Evolutionary conservation across 371 early-diverging fungal genomes (phyloP), one percentile per base, ranked within the genome.

Genomic region (Scutellospora calospora): DNA sequence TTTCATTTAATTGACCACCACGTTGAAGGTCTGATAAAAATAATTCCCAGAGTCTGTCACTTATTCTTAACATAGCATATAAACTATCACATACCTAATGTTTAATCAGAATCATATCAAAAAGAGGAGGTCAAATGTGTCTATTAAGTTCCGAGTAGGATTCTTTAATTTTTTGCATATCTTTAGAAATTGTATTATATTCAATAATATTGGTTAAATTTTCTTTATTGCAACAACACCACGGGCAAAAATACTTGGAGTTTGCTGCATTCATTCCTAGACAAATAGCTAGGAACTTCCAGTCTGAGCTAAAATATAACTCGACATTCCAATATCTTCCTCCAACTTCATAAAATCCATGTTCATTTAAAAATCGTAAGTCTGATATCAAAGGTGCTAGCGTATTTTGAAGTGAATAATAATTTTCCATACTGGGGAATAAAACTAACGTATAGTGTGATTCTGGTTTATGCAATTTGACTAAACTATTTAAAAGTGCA

Each of bases 1-100:
- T 25, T 33, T 49, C 14, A 45, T 49, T 49, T 33, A 69, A 69
- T 69, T 33, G 22, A 49, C 49, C 20, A 66, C 22, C 22, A 41
- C 18, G n/a, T 69, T 68, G 16, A 22, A 68, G 18, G 2, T 68
- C 68, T 22, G 68, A 25, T 22, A 68, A n/a, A 25, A 68, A 12
- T 41, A 68, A n/a, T 68, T 68, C 68, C 38, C 20, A 68, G 38
- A 68, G 68, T 8, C 68, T 0, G 20, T 68, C 22, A 31, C 31
- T 68, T 29, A 68, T 41, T 41, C 68, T 12, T 41, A 68, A 25
- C n/a, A 68, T 20, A 41, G 38, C 45, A 68, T 68, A 22, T 45
- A 68, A 68, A 18, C 38, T n/a, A 68, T 68, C 45, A 68, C 25
- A 68, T 38, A 68, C 22, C n/a, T 9, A 29, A 68, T 68, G 38